Evolutionary conservation across 2,329 filamentous ascomycete species (phyloP).

Genomic region (Ceratocystis papillata): DNA sequence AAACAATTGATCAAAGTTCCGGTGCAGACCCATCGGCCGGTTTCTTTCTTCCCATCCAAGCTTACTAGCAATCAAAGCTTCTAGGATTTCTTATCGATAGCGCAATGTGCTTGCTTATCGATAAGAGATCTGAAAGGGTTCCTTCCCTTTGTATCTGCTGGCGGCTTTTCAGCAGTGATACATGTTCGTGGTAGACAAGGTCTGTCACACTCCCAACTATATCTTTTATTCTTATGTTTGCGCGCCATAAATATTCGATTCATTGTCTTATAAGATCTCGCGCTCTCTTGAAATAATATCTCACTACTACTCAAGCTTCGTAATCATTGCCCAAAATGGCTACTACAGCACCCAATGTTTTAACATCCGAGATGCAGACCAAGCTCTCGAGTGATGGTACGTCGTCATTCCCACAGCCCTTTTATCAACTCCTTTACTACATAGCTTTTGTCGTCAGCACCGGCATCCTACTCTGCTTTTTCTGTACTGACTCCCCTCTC

Average conservation of each 20-base stretch:
- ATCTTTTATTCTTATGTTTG: neutral
- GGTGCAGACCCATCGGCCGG: neutral
- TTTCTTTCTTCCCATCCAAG: neutral
- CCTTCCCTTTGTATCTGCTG: neutral
- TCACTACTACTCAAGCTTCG: neutral
- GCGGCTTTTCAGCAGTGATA: neutral
- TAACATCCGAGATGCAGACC: slow-evolving; percentile 24
- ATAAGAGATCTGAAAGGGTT: neutral
- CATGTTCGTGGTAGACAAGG: too few relatives aligned
- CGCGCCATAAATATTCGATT: neutral
- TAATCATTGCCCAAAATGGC: slow-evolving; percentile 15
- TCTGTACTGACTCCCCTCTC: neutral
- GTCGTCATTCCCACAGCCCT: neutral
- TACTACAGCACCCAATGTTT: slow-evolving; percentile 19
- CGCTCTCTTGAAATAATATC: too few relatives aligned
- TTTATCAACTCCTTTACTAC: too few relatives aligned
- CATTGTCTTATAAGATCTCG: too few relatives aligned
- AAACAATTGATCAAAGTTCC: neutral
- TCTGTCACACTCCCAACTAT: too few relatives aligned
- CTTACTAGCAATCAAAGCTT: neutral
- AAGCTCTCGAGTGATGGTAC: slow-evolving; percentile 24
- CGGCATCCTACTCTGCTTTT: neutral
- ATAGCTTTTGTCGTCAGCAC: too few relatives aligned
- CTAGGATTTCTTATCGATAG: slow-evolving; percentile 16
- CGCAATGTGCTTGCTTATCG: slow-evolving; percentile 9